Percentiles rank a stretch among this genome's conserved stretches.
Evolutionary conservation across 495 filamentous ascomycete genomes (phyloP).

Genomic region (Neurospora tetraspora): DNA sequence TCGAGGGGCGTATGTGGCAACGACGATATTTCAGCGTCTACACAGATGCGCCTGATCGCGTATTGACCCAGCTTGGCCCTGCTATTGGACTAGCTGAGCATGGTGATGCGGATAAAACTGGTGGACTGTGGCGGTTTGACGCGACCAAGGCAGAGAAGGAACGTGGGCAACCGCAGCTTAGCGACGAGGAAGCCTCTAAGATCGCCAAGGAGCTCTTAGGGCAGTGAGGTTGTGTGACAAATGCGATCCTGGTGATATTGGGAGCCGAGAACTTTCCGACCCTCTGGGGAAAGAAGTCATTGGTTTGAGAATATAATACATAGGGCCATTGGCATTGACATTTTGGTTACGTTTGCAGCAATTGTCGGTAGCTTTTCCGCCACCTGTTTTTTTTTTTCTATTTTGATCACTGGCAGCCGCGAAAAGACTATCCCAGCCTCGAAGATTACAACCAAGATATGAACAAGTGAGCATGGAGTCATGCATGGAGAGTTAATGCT

Average conservation of each 20-base stretch:
- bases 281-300: neutral
- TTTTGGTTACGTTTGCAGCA: neutral
- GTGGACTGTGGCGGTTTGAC: slow-evolving; percentile 84
- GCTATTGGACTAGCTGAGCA: slow-evolving; percentile 42
- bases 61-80: slow-evolving; percentile 49
- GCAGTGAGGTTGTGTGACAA: slow-evolving; percentile 18
- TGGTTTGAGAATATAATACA: neutral
- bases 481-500: neutral
- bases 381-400: neutral
- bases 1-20: slow-evolving; percentile 71
- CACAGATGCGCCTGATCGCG: slow-evolving; percentile 37
- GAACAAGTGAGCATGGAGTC: neutral
- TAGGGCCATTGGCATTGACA: neutral
- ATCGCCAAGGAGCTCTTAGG: slow-evolving; percentile 33
- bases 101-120: slow-evolving; percentile 72
- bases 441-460: neutral
- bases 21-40: slow-evolving; percentile 67
- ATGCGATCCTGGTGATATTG: neutral
- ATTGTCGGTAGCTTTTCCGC: neutral
- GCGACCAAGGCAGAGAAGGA: slow-evolving; percentile 46
- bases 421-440: neutral
- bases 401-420: neutral
- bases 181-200: slow-evolving; percentile 26
- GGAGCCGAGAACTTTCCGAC: neutral
- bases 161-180: slow-evolving; percentile 24